Evolutionary conservation across 2,329 filamentous ascomycete species (phyloP).

Genomic region (Ascochyta lentis): DNA sequence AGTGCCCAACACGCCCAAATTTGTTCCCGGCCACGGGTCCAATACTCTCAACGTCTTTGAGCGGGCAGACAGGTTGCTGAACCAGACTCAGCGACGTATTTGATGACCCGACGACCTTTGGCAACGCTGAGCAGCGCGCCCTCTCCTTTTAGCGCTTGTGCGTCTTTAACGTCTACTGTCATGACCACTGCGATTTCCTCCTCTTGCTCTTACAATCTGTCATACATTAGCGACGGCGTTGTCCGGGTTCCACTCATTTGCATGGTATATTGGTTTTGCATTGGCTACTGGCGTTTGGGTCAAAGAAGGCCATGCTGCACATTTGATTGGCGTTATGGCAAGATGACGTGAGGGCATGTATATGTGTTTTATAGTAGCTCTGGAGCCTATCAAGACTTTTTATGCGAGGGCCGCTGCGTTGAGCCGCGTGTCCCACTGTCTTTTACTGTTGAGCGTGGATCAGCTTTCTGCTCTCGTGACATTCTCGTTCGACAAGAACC

Average conservation of each 20-base stretch:
- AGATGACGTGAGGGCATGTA: constrained; percentile 5
- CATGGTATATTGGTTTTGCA: constrained; percentile 14
- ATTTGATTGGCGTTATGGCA: constrained; percentile 3
- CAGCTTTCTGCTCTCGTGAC: too few relatives aligned
- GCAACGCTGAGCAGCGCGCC: not conserved
- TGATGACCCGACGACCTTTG: constrained; percentile 10
- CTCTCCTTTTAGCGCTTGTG: not conserved
- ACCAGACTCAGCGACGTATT: constrained; percentile 39
- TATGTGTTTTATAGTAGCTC: not conserved
- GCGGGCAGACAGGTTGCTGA: constrained; percentile 43
- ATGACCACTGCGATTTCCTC: not conserved
- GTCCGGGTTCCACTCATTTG: constrained; percentile 21
- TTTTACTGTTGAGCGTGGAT: too few relatives aligned
- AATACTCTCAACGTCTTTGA: constrained; percentile 46
- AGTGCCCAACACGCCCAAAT: constrained; percentile 67
- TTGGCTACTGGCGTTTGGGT: constrained; percentile 5
- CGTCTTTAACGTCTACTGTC: not conserved
- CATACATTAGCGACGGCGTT: constrained; percentile 17
- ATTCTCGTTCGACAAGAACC: too few relatives aligned
- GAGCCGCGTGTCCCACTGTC: too few relatives aligned
- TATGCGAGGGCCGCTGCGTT: too few relatives aligned
- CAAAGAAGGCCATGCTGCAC: not conserved
- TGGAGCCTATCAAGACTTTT: too few relatives aligned
- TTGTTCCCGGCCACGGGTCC: constrained; percentile 27
- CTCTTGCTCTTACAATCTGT: not conserved